Conservation (phyloP, 768 basidiomycete species). For the Russula earlei region DNA sequence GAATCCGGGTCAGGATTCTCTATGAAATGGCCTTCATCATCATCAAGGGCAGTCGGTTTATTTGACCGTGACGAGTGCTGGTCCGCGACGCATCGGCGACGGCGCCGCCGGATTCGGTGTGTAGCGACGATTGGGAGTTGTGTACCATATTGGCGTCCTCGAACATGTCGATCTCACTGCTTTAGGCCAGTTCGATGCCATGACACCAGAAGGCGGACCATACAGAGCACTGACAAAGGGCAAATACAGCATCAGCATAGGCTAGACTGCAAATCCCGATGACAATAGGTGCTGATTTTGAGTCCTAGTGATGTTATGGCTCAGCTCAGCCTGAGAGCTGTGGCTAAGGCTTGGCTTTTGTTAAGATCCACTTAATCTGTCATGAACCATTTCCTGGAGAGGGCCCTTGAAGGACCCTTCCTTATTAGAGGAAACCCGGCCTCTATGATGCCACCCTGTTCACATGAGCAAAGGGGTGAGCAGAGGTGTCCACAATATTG, state of each 20-base stretch:
- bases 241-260: not conserved
- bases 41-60: constrained; percentile 55
- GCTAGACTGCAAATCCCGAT: no score
- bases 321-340: no score
- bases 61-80: constrained; percentile 41
- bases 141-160: constrained; percentile 68
- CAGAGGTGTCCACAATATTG: no score
- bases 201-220: constrained; percentile 61
- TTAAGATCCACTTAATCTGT: no score
- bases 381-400: no score
- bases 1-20: constrained; percentile 43
- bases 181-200: constrained; percentile 51
- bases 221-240: constrained; percentile 47
- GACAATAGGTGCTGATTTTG: no score
- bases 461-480: no score
- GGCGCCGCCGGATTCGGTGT: constrained; percentile 54
- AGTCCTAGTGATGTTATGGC: no score
- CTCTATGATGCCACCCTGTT: no score
- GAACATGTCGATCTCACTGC: constrained; percentile 61
- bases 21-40: constrained; percentile 58
- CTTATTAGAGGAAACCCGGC: no score
- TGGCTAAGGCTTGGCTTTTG: no score
- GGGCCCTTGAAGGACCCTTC: no score
- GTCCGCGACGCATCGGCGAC: constrained; percentile 41
- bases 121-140: constrained; percentile 64